A percentile compares a stretch with the other conserved stretches of the same genome.
These are phyloP conservation scores for Fusarium armeniacum DNA, from an alignment of 2,329 filamentous ascomycete species.

Conservation along the genomic window DNA sequence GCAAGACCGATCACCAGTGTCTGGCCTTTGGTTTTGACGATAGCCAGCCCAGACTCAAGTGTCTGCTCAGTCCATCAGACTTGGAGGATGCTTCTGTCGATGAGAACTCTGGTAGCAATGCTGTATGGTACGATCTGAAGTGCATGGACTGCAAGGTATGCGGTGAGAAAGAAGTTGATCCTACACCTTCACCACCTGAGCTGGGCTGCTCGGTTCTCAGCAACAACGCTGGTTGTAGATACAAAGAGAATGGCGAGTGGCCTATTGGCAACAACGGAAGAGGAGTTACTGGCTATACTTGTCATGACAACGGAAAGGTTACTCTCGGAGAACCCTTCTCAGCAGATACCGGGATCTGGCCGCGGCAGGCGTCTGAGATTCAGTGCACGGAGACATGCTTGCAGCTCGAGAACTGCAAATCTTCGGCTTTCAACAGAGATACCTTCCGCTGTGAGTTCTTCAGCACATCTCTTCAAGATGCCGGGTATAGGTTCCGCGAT, in stretches of 20 bases:
- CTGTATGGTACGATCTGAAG: constrained; percentile 27
- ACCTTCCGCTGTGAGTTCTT: constrained; percentile 27
- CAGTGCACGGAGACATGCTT: constrained; percentile 35
- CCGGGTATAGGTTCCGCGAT: constrained; percentile 15
- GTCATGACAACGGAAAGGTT: constrained; percentile 21
- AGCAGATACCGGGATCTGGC: constrained; percentile 6
- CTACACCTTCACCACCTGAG: constrained; percentile 25
- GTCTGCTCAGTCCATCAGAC: constrained; percentile 17
- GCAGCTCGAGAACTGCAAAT: constrained; percentile 24
- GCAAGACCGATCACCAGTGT: constrained; percentile 21
- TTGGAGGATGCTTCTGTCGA: constrained; percentile 15
- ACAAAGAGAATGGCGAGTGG: constrained; percentile 17
- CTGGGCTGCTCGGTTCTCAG: constrained; percentile 8
- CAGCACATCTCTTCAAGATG: constrained; percentile 3
- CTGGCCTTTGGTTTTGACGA: constrained; percentile 33
- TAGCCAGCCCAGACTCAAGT: constrained; percentile 1
- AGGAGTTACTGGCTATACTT: constrained; percentile 14
- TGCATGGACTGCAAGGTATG: constrained; percentile 34
- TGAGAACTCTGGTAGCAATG: neutral
- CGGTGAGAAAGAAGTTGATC: neutral
- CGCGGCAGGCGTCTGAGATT: constrained; percentile 22
- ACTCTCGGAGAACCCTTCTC: constrained; percentile 21
- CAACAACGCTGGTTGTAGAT: constrained; percentile 11
- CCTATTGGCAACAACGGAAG: constrained; percentile 28
- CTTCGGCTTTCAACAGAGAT: constrained; percentile 27